These are phyloP conservation scores for Starmerella asiatica DNA, from an alignment of 805 yeast genomes.

Conservation along the genomic window DNA sequence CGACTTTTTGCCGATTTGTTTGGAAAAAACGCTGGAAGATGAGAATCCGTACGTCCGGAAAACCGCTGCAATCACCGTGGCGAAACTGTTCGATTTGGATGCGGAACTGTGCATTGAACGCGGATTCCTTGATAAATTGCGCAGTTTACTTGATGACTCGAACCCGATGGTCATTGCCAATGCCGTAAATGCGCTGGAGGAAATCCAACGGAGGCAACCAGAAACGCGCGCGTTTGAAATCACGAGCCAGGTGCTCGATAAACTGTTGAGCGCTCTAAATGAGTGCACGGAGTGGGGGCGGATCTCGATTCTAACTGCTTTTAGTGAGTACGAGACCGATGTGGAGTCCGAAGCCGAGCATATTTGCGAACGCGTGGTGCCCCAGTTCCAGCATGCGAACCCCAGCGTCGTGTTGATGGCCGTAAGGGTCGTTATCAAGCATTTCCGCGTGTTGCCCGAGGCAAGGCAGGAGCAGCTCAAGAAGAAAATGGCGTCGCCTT, in stretches of 20 bases:
- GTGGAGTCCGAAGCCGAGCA: conserved; percentile 59
- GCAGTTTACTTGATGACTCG: conserved; percentile 60
- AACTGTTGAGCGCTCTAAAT: conserved; percentile 68
- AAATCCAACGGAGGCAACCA: conserved; percentile 59
- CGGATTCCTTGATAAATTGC: conserved; percentile 63
- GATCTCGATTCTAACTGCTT: conserved; percentile 69
- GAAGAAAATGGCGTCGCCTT: conserved; percentile 67
- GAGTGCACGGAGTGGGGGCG: conserved; percentile 99
- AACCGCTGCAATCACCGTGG: conserved; percentile 95
- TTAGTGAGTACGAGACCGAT: conserved; percentile 53
- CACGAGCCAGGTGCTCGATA: conserved; percentile 32
- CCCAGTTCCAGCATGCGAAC: conserved; percentile 93
- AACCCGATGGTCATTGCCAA: conserved; percentile 98
- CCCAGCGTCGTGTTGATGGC: conserved; percentile 87
- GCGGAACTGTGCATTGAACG: conserved; percentile 70
- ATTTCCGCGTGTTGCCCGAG: conserved; percentile 29
- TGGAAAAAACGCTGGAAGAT: conserved; percentile 70
- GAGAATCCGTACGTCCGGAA: conserved; percentile 96
- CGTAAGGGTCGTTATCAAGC: conserved; percentile 65
- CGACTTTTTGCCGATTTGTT: conserved; percentile 84
- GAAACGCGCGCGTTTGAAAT: conserved; percentile 36
- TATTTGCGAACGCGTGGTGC: conserved; percentile 77
- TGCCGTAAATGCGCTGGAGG: conserved; percentile 73
- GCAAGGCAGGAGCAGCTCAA: conserved; percentile 34
- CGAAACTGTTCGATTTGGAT: conserved; percentile 79